Percentiles rank a stretch among this genome's conserved stretches.
phyloP scores from a whole-genome alignment of 2,329 filamentous ascomycete species.

The Scleromitrula shiraiana region DNA sequence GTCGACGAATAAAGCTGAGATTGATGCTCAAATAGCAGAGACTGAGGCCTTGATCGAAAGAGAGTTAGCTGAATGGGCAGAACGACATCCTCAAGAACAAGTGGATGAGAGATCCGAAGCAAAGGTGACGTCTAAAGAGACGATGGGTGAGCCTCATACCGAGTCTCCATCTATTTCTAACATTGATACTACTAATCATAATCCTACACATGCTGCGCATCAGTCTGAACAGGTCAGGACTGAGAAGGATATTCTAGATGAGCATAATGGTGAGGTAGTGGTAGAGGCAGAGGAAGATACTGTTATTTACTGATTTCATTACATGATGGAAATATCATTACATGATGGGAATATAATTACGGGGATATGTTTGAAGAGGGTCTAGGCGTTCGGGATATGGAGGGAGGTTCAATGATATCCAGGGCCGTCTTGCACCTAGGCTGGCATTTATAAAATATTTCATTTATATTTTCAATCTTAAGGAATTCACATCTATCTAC shows the following conservation, averaged over 20 bases:
- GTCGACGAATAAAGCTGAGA: constrained; percentile 57
- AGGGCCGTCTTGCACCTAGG: constrained; percentile 6
- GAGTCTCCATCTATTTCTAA: constrained; percentile 32
- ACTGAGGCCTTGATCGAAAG: constrained; percentile 54
- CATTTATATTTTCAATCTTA: too few relatives aligned
- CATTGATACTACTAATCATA: constrained; percentile 33
- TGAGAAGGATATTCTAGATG: constrained; percentile 43
- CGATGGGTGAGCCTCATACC: constrained; percentile 38
- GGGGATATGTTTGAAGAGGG: neutral
- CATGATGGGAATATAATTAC: neutral
- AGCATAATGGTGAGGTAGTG: constrained; percentile 68
- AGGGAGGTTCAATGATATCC: constrained; percentile 9
- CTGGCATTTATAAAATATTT: constrained; percentile 1
- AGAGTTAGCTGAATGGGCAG: constrained; percentile 57
- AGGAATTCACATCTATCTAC: too few relatives aligned
- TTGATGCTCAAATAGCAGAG: constrained; percentile 62
- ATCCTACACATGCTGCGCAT: constrained; percentile 24
- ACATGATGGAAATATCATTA: too few relatives aligned
- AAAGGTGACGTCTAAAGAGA: constrained; percentile 30
- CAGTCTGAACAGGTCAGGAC: constrained; percentile 25
- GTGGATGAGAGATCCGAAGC: constrained; percentile 20
- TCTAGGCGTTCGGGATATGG: neutral
- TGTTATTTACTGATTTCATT: constrained; percentile 66
- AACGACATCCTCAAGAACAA: constrained; percentile 33
- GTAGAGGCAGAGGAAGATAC: constrained; percentile 83